Evolutionary conservation across 2,329 filamentous ascomycete species (phyloP).

Genomic region (Orbilia blumenaviensis): DNA sequence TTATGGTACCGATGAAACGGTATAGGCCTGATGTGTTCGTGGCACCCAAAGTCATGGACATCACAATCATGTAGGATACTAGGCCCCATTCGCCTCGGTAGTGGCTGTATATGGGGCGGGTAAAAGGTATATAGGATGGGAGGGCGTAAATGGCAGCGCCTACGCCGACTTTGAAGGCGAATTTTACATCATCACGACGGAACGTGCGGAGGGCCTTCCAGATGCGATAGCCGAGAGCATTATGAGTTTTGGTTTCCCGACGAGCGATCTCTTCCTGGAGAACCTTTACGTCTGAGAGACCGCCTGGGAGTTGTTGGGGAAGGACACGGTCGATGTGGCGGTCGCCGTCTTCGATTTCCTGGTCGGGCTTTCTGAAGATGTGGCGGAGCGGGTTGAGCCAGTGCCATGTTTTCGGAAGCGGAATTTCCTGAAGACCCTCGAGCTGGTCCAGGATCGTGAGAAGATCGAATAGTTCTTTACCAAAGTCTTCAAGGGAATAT

Average conservation of each 20-base stretch:
- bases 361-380: slow-evolving; percentile 39
- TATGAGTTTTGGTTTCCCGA: slow-evolving; percentile 49
- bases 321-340: slow-evolving; percentile 33
- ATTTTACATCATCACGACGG: slow-evolving; percentile 73
- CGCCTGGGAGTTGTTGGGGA: slow-evolving; percentile 42
- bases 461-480: slow-evolving; percentile 85
- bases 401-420: slow-evolving; percentile 75
- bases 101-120: slow-evolving; percentile 74
- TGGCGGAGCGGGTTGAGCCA: slow-evolving; percentile 83
- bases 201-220: slow-evolving; percentile 69
- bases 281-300: slow-evolving; percentile 36
- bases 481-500: slow-evolving; percentile 88
- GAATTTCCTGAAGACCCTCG: slow-evolving; percentile 73
- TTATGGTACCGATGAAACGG: slow-evolving; percentile 83
- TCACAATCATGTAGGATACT: slow-evolving; percentile 76
- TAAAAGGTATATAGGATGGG: slow-evolving; percentile 82
- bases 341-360: slow-evolving; percentile 13
- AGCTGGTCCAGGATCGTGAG: slow-evolving; percentile 85
- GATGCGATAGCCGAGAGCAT: slow-evolving; percentile 61
- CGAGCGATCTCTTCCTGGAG: slow-evolving; percentile 46
- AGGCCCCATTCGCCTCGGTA: slow-evolving; percentile 91
- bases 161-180: slow-evolving; percentile 90
- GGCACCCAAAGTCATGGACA: slow-evolving; percentile 95
- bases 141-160: slow-evolving; percentile 89
- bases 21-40: slow-evolving; percentile 91